Evolutionary conservation across 2,329 filamentous ascomycete species (phyloP), one percentile per base, ranked within the genome.

Genomic region (Elsinoe batatas): DNA sequence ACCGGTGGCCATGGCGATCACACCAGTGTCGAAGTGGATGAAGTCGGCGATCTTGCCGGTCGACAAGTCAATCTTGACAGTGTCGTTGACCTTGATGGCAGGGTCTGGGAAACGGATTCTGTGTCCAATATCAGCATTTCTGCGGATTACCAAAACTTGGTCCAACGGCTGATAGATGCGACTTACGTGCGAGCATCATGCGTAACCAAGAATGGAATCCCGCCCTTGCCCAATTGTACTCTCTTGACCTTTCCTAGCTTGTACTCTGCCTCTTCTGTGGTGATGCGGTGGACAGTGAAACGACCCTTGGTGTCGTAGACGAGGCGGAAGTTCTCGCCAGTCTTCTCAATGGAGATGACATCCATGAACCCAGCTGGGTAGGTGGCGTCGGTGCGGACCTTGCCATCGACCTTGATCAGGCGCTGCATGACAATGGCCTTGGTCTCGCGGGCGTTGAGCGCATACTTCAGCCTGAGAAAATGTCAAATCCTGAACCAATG

Each of bases 181-280:
- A 97, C 91, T 95, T 82, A 98, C 91, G 93, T 98, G 90, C 93
- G 87, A 80, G 93, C 93, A 93, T 98, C 93, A 88, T 98, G 93
- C 91, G 93, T 98, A 88, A 98, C 93, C 90, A 97, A 96, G 91
- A 95, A 98, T 94, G 93, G 93, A 85, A 98, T 95, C 82, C 91
- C 93, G 79, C 93, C 94, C 79, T 90, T 91, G 82, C 93, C 93
- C 71, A 98, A 84, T 83, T 98, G 93, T 63, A 98, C 93, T 72
- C 91, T 87, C 88, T 96, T 96, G 81, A 98, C 93, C 84, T 97
- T 98, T 83, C 91, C 91, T 70, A 98, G 83, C 87, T 98, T 98
- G 88, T 96, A 98, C 82, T 93, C 85, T 69, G 91, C 91, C 88
- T 98, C 93, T 82, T 97, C 93, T 68, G 84, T 79, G 76, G 94